Conservation (phyloP, 352 stramenopile species). For the Phytophthora hybrid region DNA sequence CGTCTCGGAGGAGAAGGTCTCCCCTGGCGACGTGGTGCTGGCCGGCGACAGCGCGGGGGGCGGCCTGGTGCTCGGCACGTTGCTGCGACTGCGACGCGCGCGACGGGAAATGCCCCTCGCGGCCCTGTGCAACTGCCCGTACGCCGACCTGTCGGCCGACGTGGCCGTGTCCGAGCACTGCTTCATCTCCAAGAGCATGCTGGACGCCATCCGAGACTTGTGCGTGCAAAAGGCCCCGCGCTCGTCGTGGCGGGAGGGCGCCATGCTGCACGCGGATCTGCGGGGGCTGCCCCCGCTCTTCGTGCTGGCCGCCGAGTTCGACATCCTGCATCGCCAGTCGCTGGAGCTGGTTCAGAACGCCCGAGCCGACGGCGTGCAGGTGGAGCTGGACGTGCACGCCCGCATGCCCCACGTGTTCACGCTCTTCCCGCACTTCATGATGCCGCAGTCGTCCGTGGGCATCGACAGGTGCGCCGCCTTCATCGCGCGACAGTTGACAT, state of each 20-base stretch:
- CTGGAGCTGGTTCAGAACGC: slow-evolving; percentile 49
- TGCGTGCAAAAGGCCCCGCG: slow-evolving; percentile 27
- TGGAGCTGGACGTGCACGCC: slow-evolving; percentile 56
- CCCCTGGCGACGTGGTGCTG: slow-evolving; percentile 45
- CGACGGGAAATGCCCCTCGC: slow-evolving; percentile 39
- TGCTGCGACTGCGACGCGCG: slow-evolving; percentile 48
- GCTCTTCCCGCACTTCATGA: slow-evolving; percentile 51
- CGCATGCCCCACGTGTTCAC: slow-evolving; percentile 77
- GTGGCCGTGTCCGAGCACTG: slow-evolving; percentile 50
- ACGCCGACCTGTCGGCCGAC: slow-evolving; percentile 49
- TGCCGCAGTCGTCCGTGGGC: slow-evolving; percentile 59
- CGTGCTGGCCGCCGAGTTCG: slow-evolving; percentile 55
- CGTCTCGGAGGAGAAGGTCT: slow-evolving; percentile 33
- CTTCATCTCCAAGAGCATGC: slow-evolving; percentile 54
- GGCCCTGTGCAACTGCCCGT: slow-evolving; percentile 57
- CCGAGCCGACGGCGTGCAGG: slow-evolving; percentile 32
- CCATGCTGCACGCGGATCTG: slow-evolving; percentile 53
- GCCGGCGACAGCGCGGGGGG: slow-evolving; percentile 65
- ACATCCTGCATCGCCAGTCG: slow-evolving; percentile 56
- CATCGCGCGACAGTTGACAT: slow-evolving; percentile 37
- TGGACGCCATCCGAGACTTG: slow-evolving; percentile 46
- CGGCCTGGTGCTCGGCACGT: slow-evolving; percentile 51
- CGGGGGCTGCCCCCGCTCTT: slow-evolving; percentile 50
- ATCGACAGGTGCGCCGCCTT: slow-evolving; percentile 56
- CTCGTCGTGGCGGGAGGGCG: slow-evolving; percentile 47